Conservation (phyloP, 208 protist species). For the Leishmania turanica region DNA sequence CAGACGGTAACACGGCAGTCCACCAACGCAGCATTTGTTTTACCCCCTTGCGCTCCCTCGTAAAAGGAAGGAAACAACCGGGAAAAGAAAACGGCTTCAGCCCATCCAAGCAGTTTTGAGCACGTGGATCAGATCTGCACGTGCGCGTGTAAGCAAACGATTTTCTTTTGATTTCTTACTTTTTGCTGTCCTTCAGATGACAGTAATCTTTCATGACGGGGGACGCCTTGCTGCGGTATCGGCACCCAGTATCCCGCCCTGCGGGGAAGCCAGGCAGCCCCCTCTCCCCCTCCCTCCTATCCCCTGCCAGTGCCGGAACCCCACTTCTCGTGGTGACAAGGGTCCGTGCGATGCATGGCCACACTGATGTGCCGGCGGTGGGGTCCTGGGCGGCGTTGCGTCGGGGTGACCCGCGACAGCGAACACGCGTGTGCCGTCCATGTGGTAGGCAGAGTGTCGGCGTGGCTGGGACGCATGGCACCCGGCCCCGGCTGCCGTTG, state of each 20-base stretch:
- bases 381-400: too few species aligned
- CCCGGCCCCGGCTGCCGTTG: background rate
- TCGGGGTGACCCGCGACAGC: background rate
- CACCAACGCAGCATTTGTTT: background rate
- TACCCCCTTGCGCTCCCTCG: background rate
- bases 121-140: background rate
- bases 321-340: background rate
- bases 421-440: background rate
- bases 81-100: background rate
- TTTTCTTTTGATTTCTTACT: background rate
- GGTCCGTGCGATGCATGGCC: too few species aligned
- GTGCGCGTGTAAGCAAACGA: background rate
- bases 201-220: background rate
- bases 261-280: background rate
- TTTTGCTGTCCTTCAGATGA: background rate
- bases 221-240: background rate
- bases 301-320: background rate
- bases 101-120: background rate
- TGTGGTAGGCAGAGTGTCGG: background rate
- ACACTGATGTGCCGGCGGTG: too few species aligned
- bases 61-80: background rate
- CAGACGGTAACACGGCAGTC: too few species aligned
- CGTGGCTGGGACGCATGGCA: background rate
- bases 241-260: background rate
- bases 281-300: background rate